Conservation (phyloP, 1,139 yeast genomes). For the Geotrichum fermentans region DNA sequence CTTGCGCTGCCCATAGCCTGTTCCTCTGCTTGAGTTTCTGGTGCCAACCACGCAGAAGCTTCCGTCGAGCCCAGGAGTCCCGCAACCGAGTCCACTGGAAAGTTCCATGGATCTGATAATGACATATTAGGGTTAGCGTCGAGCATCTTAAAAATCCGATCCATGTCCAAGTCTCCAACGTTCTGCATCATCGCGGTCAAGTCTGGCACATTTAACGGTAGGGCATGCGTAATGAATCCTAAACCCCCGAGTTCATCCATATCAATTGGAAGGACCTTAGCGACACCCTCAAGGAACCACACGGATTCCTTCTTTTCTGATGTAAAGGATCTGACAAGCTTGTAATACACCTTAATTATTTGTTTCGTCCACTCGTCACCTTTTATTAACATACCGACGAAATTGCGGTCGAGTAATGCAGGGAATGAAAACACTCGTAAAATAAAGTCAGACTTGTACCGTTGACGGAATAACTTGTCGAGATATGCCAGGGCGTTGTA, state of each 20-base stretch:
- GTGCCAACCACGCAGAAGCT: background rate
- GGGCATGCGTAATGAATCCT: slow-evolving; percentile 27
- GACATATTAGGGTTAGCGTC: background rate
- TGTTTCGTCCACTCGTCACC: slow-evolving; percentile 87
- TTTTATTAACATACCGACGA: slow-evolving; percentile 67
- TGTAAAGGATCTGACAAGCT: slow-evolving; percentile 72
- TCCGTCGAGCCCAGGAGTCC: background rate
- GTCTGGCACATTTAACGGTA: background rate
- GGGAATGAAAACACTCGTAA: slow-evolving; percentile 89
- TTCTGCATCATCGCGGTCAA: background rate
- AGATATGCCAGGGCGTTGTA: slow-evolving; percentile 78
- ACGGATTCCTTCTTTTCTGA: slow-evolving; percentile 83
- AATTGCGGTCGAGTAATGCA: slow-evolving; percentile 75
- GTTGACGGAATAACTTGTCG: slow-evolving; percentile 71
- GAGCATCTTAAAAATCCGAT: background rate
- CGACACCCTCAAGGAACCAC: slow-evolving; percentile 94
- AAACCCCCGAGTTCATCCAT: slow-evolving; percentile 40
- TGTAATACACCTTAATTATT: slow-evolving; percentile 83
- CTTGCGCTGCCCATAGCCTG: background rate
- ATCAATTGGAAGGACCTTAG: slow-evolving; percentile 57
- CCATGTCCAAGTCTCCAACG: background rate
- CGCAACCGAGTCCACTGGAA: background rate
- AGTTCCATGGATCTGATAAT: background rate
- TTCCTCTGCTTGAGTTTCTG: background rate
- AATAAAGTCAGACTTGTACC: slow-evolving; percentile 80